phyloP scores from a whole-genome alignment of 202 grass and related monocot species.

The Miscanthus sacchariflorus region DNA sequence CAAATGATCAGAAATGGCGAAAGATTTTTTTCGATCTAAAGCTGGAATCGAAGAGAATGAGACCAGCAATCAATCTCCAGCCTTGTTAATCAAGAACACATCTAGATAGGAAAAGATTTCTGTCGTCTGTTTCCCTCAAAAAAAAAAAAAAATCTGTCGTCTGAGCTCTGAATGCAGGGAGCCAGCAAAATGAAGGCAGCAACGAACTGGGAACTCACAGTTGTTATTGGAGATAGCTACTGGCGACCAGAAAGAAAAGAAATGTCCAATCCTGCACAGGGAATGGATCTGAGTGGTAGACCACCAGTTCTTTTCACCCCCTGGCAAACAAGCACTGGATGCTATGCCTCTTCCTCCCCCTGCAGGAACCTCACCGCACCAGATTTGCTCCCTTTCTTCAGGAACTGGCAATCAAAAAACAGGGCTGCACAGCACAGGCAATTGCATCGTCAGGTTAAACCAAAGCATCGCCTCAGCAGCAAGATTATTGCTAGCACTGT shows the following conservation, averaged over 20 bases:
- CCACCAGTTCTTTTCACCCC: conserved; percentile 49
- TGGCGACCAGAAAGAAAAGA: conserved; percentile 44
- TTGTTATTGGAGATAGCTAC: conserved; percentile 56
- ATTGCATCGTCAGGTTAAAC: conserved; percentile 10
- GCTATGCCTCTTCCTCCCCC: conserved; percentile 18
- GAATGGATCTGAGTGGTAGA: conserved; percentile 44
- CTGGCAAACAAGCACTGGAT: conserved; percentile 63
- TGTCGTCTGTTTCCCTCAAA: too few relatives aligned
- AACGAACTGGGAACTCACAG: conserved; percentile 39
- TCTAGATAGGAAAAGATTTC: not conserved
- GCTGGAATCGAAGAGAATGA: not conserved
- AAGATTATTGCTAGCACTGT: not conserved
- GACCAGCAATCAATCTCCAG: conserved; percentile 9
- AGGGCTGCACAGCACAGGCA: conserved; percentile 4
- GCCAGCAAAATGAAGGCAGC: conserved; percentile 33
- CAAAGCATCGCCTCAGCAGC: conserved; percentile 37
- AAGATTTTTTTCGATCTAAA: not conserved
- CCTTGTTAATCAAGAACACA: conserved; percentile 17
- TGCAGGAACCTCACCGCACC: conserved; percentile 47
- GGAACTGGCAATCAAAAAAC: conserved; percentile 41
- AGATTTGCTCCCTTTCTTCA: conserved; percentile 65
- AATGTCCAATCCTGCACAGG: conserved; percentile 39
- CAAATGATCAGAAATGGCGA: conserved; percentile 17
- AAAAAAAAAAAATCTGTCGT: not conserved
- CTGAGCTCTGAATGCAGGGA: conserved; percentile 23